Base-by-base conservation (phyloP, 2,329 filamentous ascomycete genomes). In the Colletotrichum sp. region DNA sequence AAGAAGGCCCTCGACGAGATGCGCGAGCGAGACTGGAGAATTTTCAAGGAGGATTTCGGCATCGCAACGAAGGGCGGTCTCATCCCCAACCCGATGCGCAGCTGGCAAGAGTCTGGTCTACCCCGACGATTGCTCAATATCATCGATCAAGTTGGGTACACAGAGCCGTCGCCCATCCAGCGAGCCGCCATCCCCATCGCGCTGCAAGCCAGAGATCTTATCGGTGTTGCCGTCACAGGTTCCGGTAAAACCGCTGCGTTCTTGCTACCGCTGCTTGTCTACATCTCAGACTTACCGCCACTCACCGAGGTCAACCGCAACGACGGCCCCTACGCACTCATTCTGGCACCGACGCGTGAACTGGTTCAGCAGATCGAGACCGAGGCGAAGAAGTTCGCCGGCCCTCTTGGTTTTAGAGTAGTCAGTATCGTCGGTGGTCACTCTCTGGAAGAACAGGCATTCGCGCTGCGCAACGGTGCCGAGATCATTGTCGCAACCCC, bases 401-500 rank as follows among this genome's bases (percentile, higher is more conserved):
- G 89, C 0, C 96, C 96, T 0, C 91, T 99, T 2, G 96, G 96
- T 5, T 99, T 98, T 88, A 98, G 93, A 70, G 96, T 96, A 76
- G 97, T 99, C 73, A 98, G 95, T 87, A 96, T 99, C 72, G 96
- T 99, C n/a, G 97, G 97, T 90, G 97, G 97, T 78, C 97, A 99
- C 86, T 95, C 95, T 1, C 90, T 99, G 60, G 97, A 99, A 84
- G 96, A 98, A 83, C 97, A 99, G 84, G 94, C 95, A 5, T 98
- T 94, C 86, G 95, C 95, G 75, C 90, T 99, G 77, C 92, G 96
- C 39, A 95, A 98, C 80, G 97, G 97, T 71, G 96, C 96, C 2
- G 96, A 99, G 84, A 99, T 99, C 79, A 95, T 99, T 81, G 98
- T 99, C 79, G 97, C 97, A n/a, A 99, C 97, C 0, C 97, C 97